Base-by-base conservation (phyloP, 192 early-diverging fungal species). In the Bifiguratus adelaidae region DNA sequence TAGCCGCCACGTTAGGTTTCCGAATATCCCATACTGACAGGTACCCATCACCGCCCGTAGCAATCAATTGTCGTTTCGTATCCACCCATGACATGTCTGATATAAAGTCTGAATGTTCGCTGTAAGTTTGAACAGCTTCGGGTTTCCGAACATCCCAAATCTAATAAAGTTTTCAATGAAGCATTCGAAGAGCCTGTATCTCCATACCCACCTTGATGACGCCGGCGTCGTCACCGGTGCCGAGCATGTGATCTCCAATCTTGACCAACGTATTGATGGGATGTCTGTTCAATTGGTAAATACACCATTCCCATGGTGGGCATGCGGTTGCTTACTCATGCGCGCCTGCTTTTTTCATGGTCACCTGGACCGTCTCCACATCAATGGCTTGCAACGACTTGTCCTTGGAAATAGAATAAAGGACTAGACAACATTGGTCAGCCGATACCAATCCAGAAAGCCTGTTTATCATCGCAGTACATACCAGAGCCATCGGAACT, bases 191-290 rank as follows among this genome's bases (percentile, higher is more conserved):
- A n/a, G n/a, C n/a, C n/a, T n/a, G n/a, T n/a, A n/a, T 3, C 34
- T 30, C 27, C 32, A 3, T 0, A 22, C 27, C 24, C 68, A 83
- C 80, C 64, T 91, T 91, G 36, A 99, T 83, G 25, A 71, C 61
- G 13, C 96, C 96, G 0, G 59, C 68, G 61, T 99, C 96, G 53
- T 97, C 96, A 11, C 92, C 96, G 1, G 96, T 89, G 0, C 89
- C 92, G 5, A 99, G 36, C 9, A 88, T 70, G 44, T 75, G 70
- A 45, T 89, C 81, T 53, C 77, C 79, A 34, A 99, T 50, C 9
- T 73, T 51, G 7, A 70, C 63, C 24, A 99, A 53, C 9, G 76
- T 32, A 60, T 97, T 94, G 32, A 97, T 63, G 7, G 94, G 78
- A n/a, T 83, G 61, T 28, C 82, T 85, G 21, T 32, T 33, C 24